Conservation (phyloP, 2,329 filamentous ascomycete genomes). For the Coleophoma eucalyptorum region DNA sequence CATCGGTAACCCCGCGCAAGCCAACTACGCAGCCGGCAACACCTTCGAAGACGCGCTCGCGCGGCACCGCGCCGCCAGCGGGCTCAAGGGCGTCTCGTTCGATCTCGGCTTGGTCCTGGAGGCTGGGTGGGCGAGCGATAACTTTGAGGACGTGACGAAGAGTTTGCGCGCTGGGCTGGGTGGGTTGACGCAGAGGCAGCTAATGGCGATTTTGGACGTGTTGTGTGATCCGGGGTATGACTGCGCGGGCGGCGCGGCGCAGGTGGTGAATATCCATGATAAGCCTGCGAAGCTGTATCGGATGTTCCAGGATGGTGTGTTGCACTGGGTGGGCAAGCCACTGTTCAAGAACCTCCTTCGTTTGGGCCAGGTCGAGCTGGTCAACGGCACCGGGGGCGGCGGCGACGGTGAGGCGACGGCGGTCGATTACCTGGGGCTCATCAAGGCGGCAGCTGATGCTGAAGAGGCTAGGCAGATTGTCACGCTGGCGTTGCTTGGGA, state of each 20-base stretch:
- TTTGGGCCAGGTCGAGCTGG: not conserved
- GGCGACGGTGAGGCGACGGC: not conserved
- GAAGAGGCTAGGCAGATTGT: conserved; percentile 9
- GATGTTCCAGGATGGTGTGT: not conserved
- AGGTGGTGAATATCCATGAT: not conserved
- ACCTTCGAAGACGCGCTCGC: not conserved
- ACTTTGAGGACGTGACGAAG: not conserved
- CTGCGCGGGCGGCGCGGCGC: not conserved
- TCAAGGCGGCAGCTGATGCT: not conserved
- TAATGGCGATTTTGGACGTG: not conserved
- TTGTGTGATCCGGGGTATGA: not conserved
- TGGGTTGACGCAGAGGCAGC: not conserved
- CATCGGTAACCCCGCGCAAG: not conserved
- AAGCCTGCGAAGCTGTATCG: not conserved
- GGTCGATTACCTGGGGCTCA: not conserved
- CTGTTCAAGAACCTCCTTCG: not conserved
- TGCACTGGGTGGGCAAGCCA: not conserved
- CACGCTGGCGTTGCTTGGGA: conserved; percentile 7
- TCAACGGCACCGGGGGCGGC: not conserved
- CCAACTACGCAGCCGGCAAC: not conserved
- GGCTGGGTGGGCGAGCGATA: not conserved
- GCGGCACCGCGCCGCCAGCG: not conserved
- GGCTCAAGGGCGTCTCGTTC: not conserved
- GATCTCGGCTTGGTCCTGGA: not conserved
- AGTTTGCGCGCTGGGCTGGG: not conserved